Evolutionary conservation across 768 basidiomycete species (phyloP), one percentile per base, ranked within the genome.

Genomic region (Clavulina sp.): DNA sequence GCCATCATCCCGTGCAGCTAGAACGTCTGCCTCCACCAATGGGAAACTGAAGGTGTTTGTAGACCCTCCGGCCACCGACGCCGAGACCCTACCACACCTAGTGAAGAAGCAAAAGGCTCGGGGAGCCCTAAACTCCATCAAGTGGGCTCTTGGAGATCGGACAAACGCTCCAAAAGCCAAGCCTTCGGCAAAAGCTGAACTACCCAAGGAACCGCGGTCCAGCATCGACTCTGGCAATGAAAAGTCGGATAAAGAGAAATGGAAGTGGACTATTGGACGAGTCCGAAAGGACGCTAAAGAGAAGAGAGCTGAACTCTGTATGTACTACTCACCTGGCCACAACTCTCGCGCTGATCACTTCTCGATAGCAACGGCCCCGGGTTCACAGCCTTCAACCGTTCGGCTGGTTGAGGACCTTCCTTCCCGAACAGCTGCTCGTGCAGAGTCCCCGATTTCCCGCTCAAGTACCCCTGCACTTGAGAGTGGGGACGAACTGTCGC

Each of bases 211-310:
- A 51, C 19, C 38, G 16, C 43, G 43, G 13, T 1, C 43, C 13
- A 46, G 43, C 24, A 46, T 46, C 13, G 43, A 46, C 26, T 46
- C 43, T 28, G n/a, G n/a, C n/a, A n/a, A n/a, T 18, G 41, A 63
- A 63, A 60, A 72, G 66, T 60, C 63, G 58, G 57, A 67, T 43
- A 65, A 64, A 53, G 69, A 67, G 58, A 51, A 52, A 83, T 87
- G 84, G 85, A 57, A 52, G 41, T 52, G 56, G 47, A 86, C 74
- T 56, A 78, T 87, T 53, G 78, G 81, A 4, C 67, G 81, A 13
- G 81, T 81, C 6, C 65, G 80, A 57, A 46, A 46, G 43, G 43
- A 46, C 1, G 77, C 75, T 18, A 82, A 83, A 62, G 69, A 66
- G 16, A 71, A 71, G 56, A 63, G 4, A 68, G 56, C 30, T 48